Evolutionary conservation across 2,329 filamentous ascomycete genomes (phyloP), one percentile per base, ranked within the genome.

Genomic region (Ophiobolus disseminans): DNA sequence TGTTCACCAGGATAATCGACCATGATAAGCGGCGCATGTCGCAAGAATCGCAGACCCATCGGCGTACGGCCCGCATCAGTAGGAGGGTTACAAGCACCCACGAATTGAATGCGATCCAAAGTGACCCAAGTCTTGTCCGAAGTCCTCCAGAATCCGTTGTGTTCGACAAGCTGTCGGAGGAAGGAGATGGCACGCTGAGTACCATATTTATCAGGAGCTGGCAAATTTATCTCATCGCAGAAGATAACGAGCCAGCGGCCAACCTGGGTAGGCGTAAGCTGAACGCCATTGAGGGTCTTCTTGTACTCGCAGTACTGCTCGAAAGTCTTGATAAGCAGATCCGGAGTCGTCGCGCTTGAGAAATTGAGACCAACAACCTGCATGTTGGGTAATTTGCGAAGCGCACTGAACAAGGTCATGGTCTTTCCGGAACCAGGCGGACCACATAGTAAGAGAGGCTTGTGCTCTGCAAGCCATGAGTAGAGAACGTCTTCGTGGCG

Each of bases 271-370:
- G 94, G 94, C 19, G 93, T 96, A 58, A 99, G 88, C 65, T 97
- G 89, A 16, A 97, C 91, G 32, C 94, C 94, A 69, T 94, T 97
- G 38, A 97, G 79, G 0, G 94, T 97, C 83, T 99, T 99, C 80
- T 93, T 95, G 78, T 99, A 99, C 75, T 99, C 94, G 76, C 94
- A 99, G 75, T 99, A 97, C 72, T 99, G 95, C 76, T 99, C 94
- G 61, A 99, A 96, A 0, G 95, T 99, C 81, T 99, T 99, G 79
- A 99, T 92, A 54, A 99, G 84, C 21, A 99, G 85, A 73, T 99
- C 95, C 1, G 94, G 95, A 0, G 94, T 99, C 0, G 95, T 99
- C 1, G 94, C 95, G 64, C 94, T 99, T 4, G 95, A 99, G 74
- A 99, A 99, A 76, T 99, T 99, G 71, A 99, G 90, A 39, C 94